Evolutionary conservation across 805 yeast genomes (phyloP).

Genomic region (Wickerhamomyces bisporus): DNA sequence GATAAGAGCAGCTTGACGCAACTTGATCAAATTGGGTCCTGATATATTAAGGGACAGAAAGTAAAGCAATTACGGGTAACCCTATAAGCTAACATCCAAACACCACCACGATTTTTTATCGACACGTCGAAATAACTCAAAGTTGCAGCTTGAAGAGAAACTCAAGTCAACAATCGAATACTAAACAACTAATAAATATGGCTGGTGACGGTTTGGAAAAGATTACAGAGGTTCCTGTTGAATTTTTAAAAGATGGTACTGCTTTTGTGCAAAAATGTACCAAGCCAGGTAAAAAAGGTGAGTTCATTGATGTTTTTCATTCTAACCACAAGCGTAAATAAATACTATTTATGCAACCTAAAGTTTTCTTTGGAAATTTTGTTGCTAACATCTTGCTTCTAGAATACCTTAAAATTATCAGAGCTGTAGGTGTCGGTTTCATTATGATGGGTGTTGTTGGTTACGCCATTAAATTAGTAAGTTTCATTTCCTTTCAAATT

Average conservation of each 20-base stretch:
- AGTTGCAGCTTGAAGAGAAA: too few species aligned
- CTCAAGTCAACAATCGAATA: too few species aligned
- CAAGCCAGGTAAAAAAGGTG: slow-evolving; percentile 82
- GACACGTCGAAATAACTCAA: slow-evolving; percentile 2
- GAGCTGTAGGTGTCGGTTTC: slow-evolving; percentile 96
- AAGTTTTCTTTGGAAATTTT: too few species aligned
- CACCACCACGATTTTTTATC: too few species aligned
- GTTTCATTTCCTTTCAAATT: slow-evolving; percentile 10
- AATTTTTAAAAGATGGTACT: slow-evolving; percentile 86
- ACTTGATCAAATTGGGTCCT: too few species aligned
- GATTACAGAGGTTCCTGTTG: slow-evolving; percentile 80
- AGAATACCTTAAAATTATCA: slow-evolving; percentile 83
- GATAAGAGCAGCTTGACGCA: too few species aligned
- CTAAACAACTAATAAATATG: slow-evolving; percentile 15
- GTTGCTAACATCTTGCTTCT: background rate
- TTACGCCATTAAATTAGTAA: slow-evolving; percentile 78
- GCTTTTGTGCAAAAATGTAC: slow-evolving; percentile 88
- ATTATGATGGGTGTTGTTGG: slow-evolving; percentile 98
- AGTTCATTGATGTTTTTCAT: slow-evolving; percentile 21
- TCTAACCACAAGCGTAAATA: too few species aligned
- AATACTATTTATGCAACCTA: too few species aligned
- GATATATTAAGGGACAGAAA: too few species aligned
- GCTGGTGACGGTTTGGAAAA: slow-evolving; percentile 66
- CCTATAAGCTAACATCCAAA: too few species aligned
- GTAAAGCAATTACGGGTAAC: too few species aligned